Conservation (phyloP, 2,329 filamentous ascomycete species). For the Tolypocladium pustulatum region DNA sequence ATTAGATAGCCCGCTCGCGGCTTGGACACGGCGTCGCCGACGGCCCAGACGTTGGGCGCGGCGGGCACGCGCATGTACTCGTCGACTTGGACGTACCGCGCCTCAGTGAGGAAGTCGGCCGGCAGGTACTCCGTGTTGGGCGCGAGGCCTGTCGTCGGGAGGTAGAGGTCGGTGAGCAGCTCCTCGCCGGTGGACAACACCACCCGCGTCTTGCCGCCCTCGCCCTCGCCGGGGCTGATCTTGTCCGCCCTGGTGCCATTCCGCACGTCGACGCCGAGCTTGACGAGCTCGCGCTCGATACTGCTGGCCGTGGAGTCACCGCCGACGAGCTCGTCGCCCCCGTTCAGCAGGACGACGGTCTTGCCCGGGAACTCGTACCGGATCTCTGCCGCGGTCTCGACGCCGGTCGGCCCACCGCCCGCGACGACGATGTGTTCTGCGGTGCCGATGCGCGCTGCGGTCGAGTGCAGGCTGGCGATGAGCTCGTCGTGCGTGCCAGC, state of each 20-base stretch:
- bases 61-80: constrained; percentile 37
- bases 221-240: constrained; percentile 13
- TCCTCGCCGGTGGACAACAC: constrained; percentile 33
- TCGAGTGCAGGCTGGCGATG: constrained; percentile 26
- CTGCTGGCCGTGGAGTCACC: constrained; percentile 31
- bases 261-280: constrained; percentile 39
- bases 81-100: constrained; percentile 37
- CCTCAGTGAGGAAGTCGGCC: constrained; percentile 28
- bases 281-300: constrained; percentile 38
- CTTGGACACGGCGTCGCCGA: constrained; percentile 41
- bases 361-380: constrained; percentile 39
- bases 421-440: constrained; percentile 45
- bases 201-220: constrained; percentile 37
- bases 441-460: constrained; percentile 27
- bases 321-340: constrained; percentile 27
- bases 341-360: constrained; percentile 36
- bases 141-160: constrained; percentile 43
- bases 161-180: constrained; percentile 42
- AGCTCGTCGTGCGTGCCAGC: constrained; percentile 34
- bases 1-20: constrained; percentile 48
- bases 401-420: constrained; percentile 45
- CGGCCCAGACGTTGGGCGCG: constrained; percentile 37
- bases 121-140: constrained; percentile 46
- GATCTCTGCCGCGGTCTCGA: constrained; percentile 46
- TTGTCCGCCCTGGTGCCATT: constrained; percentile 29